Base-by-base conservation (phyloP, 495 filamentous ascomycete species). In the Penicillium arizonense region DNA sequence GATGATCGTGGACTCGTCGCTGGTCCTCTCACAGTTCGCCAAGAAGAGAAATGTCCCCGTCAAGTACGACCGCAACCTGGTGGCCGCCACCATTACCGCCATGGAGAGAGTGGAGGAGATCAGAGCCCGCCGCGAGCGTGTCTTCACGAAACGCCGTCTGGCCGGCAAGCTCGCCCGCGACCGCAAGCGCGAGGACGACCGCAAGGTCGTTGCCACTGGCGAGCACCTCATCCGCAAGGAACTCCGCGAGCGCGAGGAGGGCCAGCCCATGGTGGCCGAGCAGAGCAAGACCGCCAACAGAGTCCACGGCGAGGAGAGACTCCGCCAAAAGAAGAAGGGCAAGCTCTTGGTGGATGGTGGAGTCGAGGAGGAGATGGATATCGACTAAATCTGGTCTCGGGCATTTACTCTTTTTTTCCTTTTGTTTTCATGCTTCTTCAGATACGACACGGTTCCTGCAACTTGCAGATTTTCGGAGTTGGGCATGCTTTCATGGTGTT, bases 81-180 rank as follows among this genome's bases (percentile, higher is more conserved):
- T 96, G 24, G 82, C 83, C 48, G 88, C 85, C 59, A 97, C 94
- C 12, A 80, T 97, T 69, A 84, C 84, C 56, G 92, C 93, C 48
- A 98, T 98, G 89, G 78, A 89, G 73, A 84, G 94, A 49, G 86
- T 98, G 57, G 76, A 81, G 65, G 91, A 98, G 77, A 95, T 97
- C 70, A 81, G 90, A 40, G 69, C 79, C 44, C 82, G 84, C 63
- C 81, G 94, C 61, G 92, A 98, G 80, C 79, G 89, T 59, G 83
- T 84, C 44, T 96, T 96, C 77, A 96, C 95, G 77, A 92, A 89
- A 82, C 85, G 87, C 55, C 84, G 95, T 52, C 88, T 97, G 87
- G 85, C 83, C 39, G 92, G 94, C 63, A 95, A 94, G 69, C 83
- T 88, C 70, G 87, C 87, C 71, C 80, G 82, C 65, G 84, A 93